Evolutionary conservation across 345 rosid species (phyloP), one percentile per base, ranked within the genome.

Genomic region (Isatis tinctoria): DNA sequence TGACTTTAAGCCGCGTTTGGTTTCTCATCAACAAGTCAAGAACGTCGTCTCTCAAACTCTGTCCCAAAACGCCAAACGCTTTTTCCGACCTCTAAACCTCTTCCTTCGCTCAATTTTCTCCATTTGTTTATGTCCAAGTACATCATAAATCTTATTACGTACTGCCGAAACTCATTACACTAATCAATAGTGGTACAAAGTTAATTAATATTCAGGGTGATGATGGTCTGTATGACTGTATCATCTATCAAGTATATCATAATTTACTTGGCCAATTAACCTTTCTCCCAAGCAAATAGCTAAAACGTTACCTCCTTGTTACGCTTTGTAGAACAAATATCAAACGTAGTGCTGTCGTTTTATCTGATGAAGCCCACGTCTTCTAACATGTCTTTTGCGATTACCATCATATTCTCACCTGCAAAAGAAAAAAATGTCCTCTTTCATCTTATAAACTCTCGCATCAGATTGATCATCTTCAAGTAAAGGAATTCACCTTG

Each of bases 1-100:
- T 56, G 77, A 70, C 72, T 72, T 52, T 22, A 33, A 26, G 33
- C 44, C 37, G 5, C 75, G 60, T 69, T 70, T 70, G 45, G 60
- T 40, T 59, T 32, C 43, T 45, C 20, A 43, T 36, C 60, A 60
- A 7, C 26, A 58, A 30, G 33, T 65, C 47, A 67, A 74, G 18
- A 12, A 66, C 57, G 39, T 53, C n/a, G 30, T 48, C 43, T 45
- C 79, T 54, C 74, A 43, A 69, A 69, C 63, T 49, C 22, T 56
- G 4, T 13, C 35, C 63, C 79, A 32, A 52, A 40, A 44, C 66
- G 60, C 45, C 27, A 70, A 63, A 63, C 60, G 53, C 20, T 30
- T 63, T 28, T 45, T 63, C 12, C 75, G 71, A 28, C 66, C 79
- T 27, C 36, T 63, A 1, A 54, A 35, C 10, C 5, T 69, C 11